Evolutionary conservation across 2,329 filamentous ascomycete species (phyloP).

Genomic region (Ceratocystis colombiana): DNA sequence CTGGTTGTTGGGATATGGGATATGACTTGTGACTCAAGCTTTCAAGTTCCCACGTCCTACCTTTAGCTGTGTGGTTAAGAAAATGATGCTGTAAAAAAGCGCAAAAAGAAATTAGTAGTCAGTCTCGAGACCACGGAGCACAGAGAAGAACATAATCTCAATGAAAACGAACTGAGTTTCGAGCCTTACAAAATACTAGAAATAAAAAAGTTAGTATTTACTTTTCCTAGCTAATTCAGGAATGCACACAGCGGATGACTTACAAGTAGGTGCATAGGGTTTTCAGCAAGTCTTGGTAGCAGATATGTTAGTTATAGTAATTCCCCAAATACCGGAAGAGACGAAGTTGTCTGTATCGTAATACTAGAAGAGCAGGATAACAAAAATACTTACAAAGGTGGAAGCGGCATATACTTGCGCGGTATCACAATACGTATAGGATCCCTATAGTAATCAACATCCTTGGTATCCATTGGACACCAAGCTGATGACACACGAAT

Average conservation of each 20-base stretch:
- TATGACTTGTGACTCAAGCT: no score
- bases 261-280: conserved; percentile 67
- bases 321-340: neutral
- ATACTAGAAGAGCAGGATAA: neutral
- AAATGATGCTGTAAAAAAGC: conserved; percentile 43
- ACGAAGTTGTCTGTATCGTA: neutral
- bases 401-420: conserved; percentile 40
- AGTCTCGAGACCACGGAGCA: no score
- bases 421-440: conserved; percentile 53
- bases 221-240: neutral
- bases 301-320: neutral
- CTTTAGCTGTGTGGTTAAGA: conserved; percentile 67
- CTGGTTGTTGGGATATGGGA: no score
- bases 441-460: conserved; percentile 54
- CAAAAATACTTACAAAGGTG: conserved; percentile 33
- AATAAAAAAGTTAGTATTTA: conserved; percentile 27
- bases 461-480: conserved; percentile 21
- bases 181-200: conserved; percentile 40
- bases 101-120: neutral
- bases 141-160: no score
- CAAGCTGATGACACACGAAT: conserved; percentile 22
- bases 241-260: conserved; percentile 26
- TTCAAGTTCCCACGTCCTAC: conserved; percentile 31
- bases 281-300: conserved; percentile 45
- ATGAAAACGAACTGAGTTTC: neutral